Evolutionary conservation across 2,329 filamentous ascomycete species (phyloP), one percentile per base, ranked within the genome.

Genomic region (Cytospora schulzeri): DNA sequence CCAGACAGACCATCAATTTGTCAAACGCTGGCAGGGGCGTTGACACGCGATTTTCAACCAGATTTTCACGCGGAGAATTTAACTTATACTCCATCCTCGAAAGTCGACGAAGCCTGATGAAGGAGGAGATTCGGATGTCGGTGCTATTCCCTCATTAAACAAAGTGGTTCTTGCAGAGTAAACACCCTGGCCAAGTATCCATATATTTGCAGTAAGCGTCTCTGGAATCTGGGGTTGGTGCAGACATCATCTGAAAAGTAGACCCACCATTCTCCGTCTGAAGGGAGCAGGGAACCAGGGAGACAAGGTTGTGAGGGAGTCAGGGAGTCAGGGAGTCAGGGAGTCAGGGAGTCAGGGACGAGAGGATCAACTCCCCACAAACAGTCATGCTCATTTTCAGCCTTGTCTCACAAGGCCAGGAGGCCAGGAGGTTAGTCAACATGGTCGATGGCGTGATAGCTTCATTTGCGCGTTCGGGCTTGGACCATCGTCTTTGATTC

Each of bases 371-470:
- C 24, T 55, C 4, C 51, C 50, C 22, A 54, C n/a, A 31, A 19
- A 38, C 8, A 45, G 7, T 35, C 14, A 41, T 55, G 17, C 24
- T n/a, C 22, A 14, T 24, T 17, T 28, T 33, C 51, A 22, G 59
- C 50, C n/a, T 24, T 11, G 19, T 19, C 50, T 45, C 41, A 24
- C 3, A 17, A 38, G 35, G 31, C 9, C 29, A 33, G 4, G 28
- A n/a, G 35, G 48, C 12, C 31, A 53, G 24, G 22, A 28, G 33
- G 15, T 3, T 15, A 29, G 54, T 19, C 45, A 45, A 41, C 53
- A 33, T 35, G 61, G 48, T 24, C 57, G 61, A 66, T 66, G 64
- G 64, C 64, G 64, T 66, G 64, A 59, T 61, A 28, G 33, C 52
- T 56, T 66, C 57, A 61, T 35, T 53, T 58, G 50, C 54, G 60